phyloP scores from a whole-genome alignment of 129 eudicot species.

The Flaveria linearis region DNA sequence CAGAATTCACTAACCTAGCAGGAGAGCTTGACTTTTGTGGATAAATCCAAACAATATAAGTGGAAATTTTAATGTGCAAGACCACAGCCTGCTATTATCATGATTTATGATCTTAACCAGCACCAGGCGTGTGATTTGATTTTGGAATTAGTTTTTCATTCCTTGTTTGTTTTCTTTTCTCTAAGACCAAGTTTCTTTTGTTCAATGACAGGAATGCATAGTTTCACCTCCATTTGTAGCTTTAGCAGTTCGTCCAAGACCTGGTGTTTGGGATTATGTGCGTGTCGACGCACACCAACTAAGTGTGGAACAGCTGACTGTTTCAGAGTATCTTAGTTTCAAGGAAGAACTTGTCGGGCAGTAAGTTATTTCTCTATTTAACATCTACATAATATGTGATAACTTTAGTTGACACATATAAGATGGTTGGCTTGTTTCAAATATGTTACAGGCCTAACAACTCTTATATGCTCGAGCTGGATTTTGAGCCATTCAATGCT shows the following conservation, averaged over 20 bases:
- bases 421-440: conserved; percentile 3
- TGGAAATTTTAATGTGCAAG: neutral
- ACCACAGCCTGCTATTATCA: neutral
- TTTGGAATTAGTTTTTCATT: conserved; percentile 1
- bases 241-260: conserved; percentile 92
- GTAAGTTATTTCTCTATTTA: conserved; percentile 39
- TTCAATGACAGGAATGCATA: conserved; percentile 72
- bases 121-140: conserved; percentile 11
- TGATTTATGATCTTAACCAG: neutral
- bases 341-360: conserved; percentile 88
- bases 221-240: conserved; percentile 96
- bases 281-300: conserved; percentile 83
- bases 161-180: conserved; percentile 3
- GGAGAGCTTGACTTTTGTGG: neutral
- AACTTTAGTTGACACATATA: neutral
- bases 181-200: conserved; percentile 14
- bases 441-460: conserved; percentile 47
- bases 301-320: conserved; percentile 76
- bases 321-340: conserved; percentile 78
- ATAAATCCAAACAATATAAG: neutral
- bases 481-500: conserved; percentile 96
- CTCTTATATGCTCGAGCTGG: conserved; percentile 74
- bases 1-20: conserved; percentile 12
- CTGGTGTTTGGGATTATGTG: conserved; percentile 98
- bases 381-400: conserved; percentile 1